A percentile compares a stretch with the other conserved stretches of the same genome.
Evolutionary conservation across 352 stramenopile species (phyloP).

Genomic region (Phytophthora parvispora): DNA sequence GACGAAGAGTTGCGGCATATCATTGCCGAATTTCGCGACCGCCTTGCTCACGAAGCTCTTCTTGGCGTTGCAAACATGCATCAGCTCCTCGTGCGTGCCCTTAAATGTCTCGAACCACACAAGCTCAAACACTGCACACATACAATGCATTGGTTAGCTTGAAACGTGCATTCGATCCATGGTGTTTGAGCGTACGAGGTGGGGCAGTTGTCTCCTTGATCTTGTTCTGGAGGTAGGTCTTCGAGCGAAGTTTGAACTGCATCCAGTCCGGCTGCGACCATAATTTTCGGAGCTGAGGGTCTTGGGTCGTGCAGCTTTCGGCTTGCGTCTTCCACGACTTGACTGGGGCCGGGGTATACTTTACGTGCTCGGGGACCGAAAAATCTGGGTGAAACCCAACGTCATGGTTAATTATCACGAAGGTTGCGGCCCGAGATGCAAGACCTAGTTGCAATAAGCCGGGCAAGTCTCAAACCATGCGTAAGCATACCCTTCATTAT

Average conservation of each 20-base stretch:
- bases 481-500: conserved; percentile 24
- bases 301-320: conserved; percentile 50
- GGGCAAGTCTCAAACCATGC: background rate
- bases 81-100: conserved; percentile 69
- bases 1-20: conserved; percentile 79
- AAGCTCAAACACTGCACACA: conserved; percentile 73
- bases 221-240: conserved; percentile 73
- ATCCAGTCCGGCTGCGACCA: conserved; percentile 75
- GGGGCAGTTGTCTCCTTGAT: conserved; percentile 66
- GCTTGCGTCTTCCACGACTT: conserved; percentile 64
- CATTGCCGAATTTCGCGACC: conserved; percentile 69
- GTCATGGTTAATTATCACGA: background rate
- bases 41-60: conserved; percentile 80
- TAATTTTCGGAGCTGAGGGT: conserved; percentile 61
- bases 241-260: conserved; percentile 78
- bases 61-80: conserved; percentile 66
- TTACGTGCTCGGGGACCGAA: conserved; percentile 11
- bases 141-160: background rate
- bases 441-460: background rate
- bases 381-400: conserved; percentile 15
- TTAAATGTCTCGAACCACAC: conserved; percentile 88
- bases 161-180: too few relatives aligned
- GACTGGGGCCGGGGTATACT: conserved; percentile 26
- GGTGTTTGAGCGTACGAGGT: conserved; percentile 55
- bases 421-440: background rate